Evolutionary conservation across 176 grass and related monocot species (phyloP).

Genomic region (Aegilops umbellulata): DNA sequence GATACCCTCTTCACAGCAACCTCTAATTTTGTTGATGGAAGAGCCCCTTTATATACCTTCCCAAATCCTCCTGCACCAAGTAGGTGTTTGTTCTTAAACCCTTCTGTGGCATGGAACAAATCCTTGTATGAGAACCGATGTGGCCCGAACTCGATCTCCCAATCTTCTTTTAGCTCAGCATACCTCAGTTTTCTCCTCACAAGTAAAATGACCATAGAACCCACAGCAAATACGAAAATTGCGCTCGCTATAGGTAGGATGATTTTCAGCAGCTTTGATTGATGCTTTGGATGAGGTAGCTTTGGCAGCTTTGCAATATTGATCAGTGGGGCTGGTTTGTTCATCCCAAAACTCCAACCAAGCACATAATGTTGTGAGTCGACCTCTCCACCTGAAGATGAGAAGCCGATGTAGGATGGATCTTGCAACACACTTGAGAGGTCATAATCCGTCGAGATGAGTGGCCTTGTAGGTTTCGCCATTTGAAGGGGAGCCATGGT

Average conservation of each 20-base stretch:
- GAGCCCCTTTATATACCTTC: slow-evolving; percentile 28
- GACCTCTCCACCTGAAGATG: neutral
- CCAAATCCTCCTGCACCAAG: slow-evolving; percentile 33
- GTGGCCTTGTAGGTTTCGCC: slow-evolving; percentile 10
- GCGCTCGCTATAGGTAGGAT: neutral
- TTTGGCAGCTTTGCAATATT: slow-evolving; percentile 36
- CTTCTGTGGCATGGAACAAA: slow-evolving; percentile 18
- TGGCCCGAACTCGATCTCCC: slow-evolving; percentile 7
- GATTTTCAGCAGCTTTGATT: neutral
- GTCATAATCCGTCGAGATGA: neutral
- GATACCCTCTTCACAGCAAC: slow-evolving; percentile 29
- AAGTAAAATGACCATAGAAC: neutral
- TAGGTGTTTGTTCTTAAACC: slow-evolving; percentile 15
- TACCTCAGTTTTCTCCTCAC: neutral
- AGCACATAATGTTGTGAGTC: slow-evolving; percentile 44
- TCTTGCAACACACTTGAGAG: slow-evolving; percentile 31
- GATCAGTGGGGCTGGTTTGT: slow-evolving; percentile 19
- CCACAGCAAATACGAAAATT: neutral
- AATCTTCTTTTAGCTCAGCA: slow-evolving; percentile 25
- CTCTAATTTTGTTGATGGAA: slow-evolving; percentile 13
- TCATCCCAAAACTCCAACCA: slow-evolving; percentile 69
- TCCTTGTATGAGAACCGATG: slow-evolving; percentile 32
- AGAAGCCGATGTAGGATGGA: slow-evolving; percentile 27
- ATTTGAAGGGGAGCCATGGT: slow-evolving; percentile 27
- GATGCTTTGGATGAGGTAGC: slow-evolving; percentile 16